phyloP scores from a whole-genome alignment of 2,329 filamentous ascomycete genomes.

The Shiraia bambusicola region DNA sequence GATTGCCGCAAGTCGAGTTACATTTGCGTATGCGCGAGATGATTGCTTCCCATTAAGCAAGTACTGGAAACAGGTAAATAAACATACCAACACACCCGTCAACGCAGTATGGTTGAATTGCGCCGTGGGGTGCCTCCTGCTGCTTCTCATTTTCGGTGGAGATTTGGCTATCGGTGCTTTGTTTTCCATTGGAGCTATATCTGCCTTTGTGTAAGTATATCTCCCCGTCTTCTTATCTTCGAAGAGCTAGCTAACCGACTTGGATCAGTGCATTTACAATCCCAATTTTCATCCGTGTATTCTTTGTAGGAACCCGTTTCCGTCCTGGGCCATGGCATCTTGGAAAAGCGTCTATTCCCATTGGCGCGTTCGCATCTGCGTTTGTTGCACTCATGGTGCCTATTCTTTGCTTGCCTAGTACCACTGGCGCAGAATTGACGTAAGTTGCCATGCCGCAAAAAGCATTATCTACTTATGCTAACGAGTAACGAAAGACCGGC shows the following conservation, averaged over 20 bases:
- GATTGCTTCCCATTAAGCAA: conserved; percentile 65
- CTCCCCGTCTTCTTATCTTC: not conserved
- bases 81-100: conserved; percentile 63
- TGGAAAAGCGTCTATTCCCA: conserved; percentile 59
- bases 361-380: conserved; percentile 57
- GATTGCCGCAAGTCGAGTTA: conserved; percentile 67
- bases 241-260: not conserved
- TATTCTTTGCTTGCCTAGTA: conserved; percentile 65
- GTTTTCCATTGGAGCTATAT: conserved; percentile 70
- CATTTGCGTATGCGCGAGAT: conserved; percentile 72
- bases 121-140: conserved; percentile 59
- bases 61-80: conserved; percentile 63
- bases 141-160: conserved; percentile 67
- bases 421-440: conserved; percentile 58
- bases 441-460: conserved; percentile 29
- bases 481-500: conserved; percentile 38
- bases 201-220: conserved; percentile 57
- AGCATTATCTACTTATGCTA: conserved; percentile 5
- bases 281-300: conserved; percentile 60
- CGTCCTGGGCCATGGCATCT: conserved; percentile 69
- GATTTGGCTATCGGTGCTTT: conserved; percentile 64
- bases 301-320: conserved; percentile 64
- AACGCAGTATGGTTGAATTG: conserved; percentile 71
- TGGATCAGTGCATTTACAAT: conserved; percentile 51
- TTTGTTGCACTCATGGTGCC: conserved; percentile 70